Evolutionary conservation across 805 yeast species (phyloP).

Genomic region (Maudiozyma bulderi): DNA sequence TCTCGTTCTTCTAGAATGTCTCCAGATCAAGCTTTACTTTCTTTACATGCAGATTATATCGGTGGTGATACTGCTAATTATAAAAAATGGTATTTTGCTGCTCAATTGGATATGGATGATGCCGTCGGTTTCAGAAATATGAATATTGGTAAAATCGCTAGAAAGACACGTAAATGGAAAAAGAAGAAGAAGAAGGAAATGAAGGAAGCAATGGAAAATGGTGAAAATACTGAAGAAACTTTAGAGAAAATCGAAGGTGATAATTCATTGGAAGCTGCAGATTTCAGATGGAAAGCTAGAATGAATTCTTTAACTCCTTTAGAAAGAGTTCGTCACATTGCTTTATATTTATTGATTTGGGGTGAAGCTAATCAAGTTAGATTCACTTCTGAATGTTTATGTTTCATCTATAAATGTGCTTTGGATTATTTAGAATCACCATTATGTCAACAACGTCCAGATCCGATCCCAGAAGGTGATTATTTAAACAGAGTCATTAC

Average conservation of each 20-base stretch:
- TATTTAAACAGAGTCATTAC: constrained; percentile 86
- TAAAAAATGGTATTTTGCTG: constrained; percentile 83
- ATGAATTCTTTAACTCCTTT: constrained; percentile 66
- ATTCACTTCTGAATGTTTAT: constrained; percentile 80
- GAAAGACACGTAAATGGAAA: constrained; percentile 71
- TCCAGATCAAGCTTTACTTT: constrained; percentile 75
- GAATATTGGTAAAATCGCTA: constrained; percentile 59
- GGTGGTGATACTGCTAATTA: constrained; percentile 83
- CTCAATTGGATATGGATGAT: constrained; percentile 79
- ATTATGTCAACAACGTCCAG: constrained; percentile 78
- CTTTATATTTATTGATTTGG: constrained; percentile 69
- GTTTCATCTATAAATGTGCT: constrained; percentile 94
- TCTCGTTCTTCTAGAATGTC: constrained; percentile 84
- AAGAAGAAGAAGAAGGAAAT: constrained; percentile 66
- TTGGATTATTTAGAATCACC: constrained; percentile 82
- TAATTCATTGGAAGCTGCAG: constrained; percentile 75
- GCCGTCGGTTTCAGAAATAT: constrained; percentile 75
- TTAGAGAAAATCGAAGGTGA: constrained; percentile 68
- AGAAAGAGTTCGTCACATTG: constrained; percentile 71
- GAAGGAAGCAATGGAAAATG: constrained; percentile 45
- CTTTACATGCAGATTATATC: constrained; percentile 78
- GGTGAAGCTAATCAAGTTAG: constrained; percentile 93
- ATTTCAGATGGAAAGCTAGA: constrained; percentile 72
- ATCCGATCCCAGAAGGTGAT: constrained; percentile 81
- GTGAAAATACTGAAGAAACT: constrained; percentile 50